Evolutionary conservation across 2,329 filamentous ascomycete genomes (phyloP).

Genomic region (Penicillium sp.): DNA sequence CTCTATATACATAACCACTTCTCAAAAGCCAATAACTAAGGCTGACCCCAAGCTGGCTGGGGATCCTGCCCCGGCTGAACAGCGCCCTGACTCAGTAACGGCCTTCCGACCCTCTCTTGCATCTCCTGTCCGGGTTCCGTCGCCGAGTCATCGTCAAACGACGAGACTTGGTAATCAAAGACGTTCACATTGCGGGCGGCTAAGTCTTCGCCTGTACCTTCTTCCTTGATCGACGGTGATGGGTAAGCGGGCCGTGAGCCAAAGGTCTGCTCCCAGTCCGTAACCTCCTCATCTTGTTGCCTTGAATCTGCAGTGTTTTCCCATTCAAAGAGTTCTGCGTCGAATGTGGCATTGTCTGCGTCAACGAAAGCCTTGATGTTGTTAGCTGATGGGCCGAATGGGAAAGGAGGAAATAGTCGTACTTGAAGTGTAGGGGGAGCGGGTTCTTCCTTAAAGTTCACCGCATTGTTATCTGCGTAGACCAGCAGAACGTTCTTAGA

Average conservation of each 20-base stretch:
- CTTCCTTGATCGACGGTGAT: conserved; percentile 10
- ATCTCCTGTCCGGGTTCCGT: conserved; percentile 41
- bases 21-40: background rate
- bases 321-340: conserved; percentile 38
- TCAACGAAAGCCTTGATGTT: conserved; percentile 52
- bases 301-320: conserved; percentile 20
- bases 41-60: conserved; percentile 9
- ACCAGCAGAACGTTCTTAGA: conserved; percentile 60
- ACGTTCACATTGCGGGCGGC: conserved; percentile 37
- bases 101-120: conserved; percentile 40
- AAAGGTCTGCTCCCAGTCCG: background rate
- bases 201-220: conserved; percentile 9
- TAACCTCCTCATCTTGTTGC: background rate
- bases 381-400: conserved; percentile 17
- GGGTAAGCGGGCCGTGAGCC: conserved; percentile 16
- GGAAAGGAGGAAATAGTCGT: conserved; percentile 16
- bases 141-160: conserved; percentile 39
- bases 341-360: conserved; percentile 53
- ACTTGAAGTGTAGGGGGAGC: conserved; percentile 46
- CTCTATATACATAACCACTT: background rate
- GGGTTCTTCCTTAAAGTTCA: conserved; percentile 38
- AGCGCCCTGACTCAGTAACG: conserved; percentile 30
- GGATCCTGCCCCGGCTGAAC: conserved; percentile 15
- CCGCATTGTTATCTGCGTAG: conserved; percentile 60
- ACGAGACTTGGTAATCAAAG: conserved; percentile 45